Base-by-base conservation (phyloP, 2,329 filamentous ascomycete genomes). In the Diaporthe amygdali region DNA sequence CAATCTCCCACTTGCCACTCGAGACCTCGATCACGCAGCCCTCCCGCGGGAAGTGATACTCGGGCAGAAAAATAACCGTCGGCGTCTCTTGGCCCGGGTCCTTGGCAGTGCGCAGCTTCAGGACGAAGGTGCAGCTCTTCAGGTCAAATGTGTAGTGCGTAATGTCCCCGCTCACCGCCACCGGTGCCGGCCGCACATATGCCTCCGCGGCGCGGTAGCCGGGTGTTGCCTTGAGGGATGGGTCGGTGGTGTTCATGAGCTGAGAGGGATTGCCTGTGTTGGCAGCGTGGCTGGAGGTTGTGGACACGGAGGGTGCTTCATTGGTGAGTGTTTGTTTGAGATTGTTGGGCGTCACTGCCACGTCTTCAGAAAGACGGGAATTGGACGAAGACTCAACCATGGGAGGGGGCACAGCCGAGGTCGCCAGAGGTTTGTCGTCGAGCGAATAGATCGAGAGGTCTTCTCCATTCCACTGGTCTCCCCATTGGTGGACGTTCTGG, bases 401-500 rank as follows among this genome's bases (percentile, higher is more conserved):
- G 10, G 69, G 56, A 22, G 39, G 68, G 12, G 72, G 72, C 4
- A 78, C 69, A 3, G 80, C 78, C 0, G 88, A 89, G 47, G 85
- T 78, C 2, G 88, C 86, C 47, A 92, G 79, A 20, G 86, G 82
- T 68, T 90, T 91, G 80, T 99, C 97, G 78, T 99, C 95, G 6
- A 90, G 76, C 0, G 94, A 98, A 79, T 91, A 93, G 68, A 99
- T 96, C 6, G 95, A 98, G 41, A 99, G 83, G 79, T 99, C 96
- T 81, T 99, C 96, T 56, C 96, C 96, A 76, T 99, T 99, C 96
- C 96, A 99, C 75, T 94, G 91, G 77, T 99, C 96, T 68, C 96
- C 96, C 83, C 94, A 92, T 78, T 92, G 86, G 79, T 99, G 96
- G 73, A 92, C 92, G 79, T 98, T 99, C 87, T 93, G 75, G 5